Evolutionary conservation across 1,284 basidiomycete species (phyloP), one percentile per base, ranked within the genome.

Genomic region (Pseudozyma tsukubaensis): DNA sequence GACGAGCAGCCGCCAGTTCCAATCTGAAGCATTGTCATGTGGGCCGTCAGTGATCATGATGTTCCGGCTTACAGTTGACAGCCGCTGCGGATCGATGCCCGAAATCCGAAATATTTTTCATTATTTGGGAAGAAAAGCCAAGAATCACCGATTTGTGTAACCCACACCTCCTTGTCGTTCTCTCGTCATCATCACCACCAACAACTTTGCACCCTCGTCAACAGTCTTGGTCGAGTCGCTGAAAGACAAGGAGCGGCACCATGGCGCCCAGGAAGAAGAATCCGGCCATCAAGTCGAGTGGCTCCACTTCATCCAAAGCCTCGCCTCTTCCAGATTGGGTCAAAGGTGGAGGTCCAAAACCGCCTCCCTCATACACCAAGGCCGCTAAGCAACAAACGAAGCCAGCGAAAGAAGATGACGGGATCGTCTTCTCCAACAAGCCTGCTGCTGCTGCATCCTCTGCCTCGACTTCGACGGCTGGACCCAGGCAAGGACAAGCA

Each of bases 241-340:
- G 21, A 24, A 18, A 21, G 10, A 29, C 7, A 42, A 10, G 3
- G 21, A 21, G 32, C 3, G 48, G 45, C n/a, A 50, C 3, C 49
- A 47, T 83, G 82, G 80, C 76, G 55, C 80, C 77, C 10, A 64
- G 80, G 8, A 81, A 81, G 54, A 82, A 81, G 71, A 82, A 77
- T 48, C 71, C 80, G 19, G 65, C 79, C 47, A 82, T 83, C 69
- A 83, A 83, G 60, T 75, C 76, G 53, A 83, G 75, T 57, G 81
- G 82, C 40, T 69, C 80, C 16, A 84, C 81, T 24, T 81, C 78
- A 39, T 81, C 77, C 47, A 84, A 84, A 55, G 81, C 82, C 1
- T 76, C 78, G 49, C 79, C 82, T 12, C 63, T 84, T 21, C 82
- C 82, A 16, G 82, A 84, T 62, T 84, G 82, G 81, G 82, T 84